Percentiles rank a stretch among this genome's conserved stretches.
Conservation (phyloP, 352 stramenopile species). For the Phytophthora podocarpi region DNA sequence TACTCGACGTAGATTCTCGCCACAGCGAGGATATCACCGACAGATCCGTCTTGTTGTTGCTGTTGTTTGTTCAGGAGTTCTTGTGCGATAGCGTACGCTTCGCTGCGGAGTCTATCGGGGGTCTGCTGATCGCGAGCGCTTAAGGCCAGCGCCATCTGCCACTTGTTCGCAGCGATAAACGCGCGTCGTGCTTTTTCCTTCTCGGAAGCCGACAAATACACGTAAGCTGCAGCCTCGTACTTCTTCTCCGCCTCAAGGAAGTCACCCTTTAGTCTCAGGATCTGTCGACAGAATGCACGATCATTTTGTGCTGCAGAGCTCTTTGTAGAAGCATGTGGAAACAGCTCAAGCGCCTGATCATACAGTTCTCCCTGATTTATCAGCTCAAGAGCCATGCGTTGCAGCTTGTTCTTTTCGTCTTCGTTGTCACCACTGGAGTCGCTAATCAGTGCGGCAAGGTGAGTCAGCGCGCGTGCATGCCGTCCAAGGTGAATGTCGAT, state of each 20-base stretch:
- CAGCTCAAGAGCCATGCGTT: conserved; percentile 38
- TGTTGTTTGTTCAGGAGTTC: conserved; percentile 51
- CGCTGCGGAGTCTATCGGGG: conserved; percentile 29
- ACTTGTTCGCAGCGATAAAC: conserved; percentile 61
- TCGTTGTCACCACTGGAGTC: conserved; percentile 25
- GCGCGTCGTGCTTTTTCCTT: conserved; percentile 50
- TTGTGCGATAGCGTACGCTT: conserved; percentile 61
- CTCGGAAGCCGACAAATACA: conserved; percentile 57
- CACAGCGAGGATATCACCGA: conserved; percentile 40
- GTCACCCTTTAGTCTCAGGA: conserved; percentile 57
- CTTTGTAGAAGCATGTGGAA: conserved; percentile 36
- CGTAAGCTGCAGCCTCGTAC: conserved; percentile 61
- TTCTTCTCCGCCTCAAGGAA: conserved; percentile 45
- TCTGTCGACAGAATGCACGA: conserved; percentile 34
- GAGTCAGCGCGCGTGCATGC: conserved; percentile 47
- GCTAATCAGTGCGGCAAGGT: conserved; percentile 43
- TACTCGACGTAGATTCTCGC: conserved; percentile 78
- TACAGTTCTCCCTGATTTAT: conserved; percentile 55
- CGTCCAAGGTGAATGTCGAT: conserved; percentile 64
- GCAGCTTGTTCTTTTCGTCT: conserved; percentile 27
- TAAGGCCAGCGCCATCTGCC: conserved; percentile 65
- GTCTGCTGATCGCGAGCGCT: conserved; percentile 38
- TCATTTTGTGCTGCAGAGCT: conserved; percentile 6
- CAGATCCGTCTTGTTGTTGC: conserved; percentile 20
- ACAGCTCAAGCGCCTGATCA: conserved; percentile 52